phyloP scores from a whole-genome alignment of 352 stramenopile genomes.

The Phytopythium aichiense region DNA sequence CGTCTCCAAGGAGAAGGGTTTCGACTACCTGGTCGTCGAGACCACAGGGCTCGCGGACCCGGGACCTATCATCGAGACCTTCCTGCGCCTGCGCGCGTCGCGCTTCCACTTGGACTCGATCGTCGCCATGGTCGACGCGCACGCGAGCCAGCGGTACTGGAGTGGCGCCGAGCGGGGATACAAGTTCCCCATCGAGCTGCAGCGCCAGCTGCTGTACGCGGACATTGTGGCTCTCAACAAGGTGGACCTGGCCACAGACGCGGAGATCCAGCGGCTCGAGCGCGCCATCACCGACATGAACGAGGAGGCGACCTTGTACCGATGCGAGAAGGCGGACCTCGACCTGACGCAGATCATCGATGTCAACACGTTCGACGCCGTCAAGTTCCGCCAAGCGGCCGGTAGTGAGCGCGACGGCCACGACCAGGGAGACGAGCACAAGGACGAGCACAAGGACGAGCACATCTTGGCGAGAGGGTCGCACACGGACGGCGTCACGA shows the following conservation, averaged over 20 bases:
- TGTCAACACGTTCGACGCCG: constrained; percentile 69
- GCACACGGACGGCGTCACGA: constrained; percentile 54
- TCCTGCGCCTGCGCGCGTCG: constrained; percentile 89
- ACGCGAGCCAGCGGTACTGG: constrained; percentile 49
- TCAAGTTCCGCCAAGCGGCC: constrained; percentile 35
- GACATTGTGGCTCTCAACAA: constrained; percentile 77
- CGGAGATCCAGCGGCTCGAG: constrained; percentile 30
- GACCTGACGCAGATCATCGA: constrained; percentile 51
- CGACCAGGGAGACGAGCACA: constrained; percentile 2
- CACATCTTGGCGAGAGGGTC: constrained; percentile 14
- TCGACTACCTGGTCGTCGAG: constrained; percentile 97
- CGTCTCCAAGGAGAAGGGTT: constrained; percentile 71
- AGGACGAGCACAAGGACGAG: constrained; percentile 9
- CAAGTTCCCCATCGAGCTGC: constrained; percentile 52
- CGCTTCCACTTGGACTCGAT: constrained; percentile 94
- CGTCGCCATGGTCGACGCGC: constrained; percentile 94
- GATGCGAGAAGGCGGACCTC: constrained; percentile 50
- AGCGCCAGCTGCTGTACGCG: constrained; percentile 62
- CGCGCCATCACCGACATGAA: constrained; percentile 35
- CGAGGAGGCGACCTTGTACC: constrained; percentile 36
- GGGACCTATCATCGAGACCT: constrained; percentile 96
- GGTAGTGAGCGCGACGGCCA: constrained; percentile 1
- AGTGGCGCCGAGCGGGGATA: constrained; percentile 12
- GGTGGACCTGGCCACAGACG: constrained; percentile 41
- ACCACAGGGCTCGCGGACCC: constrained; percentile 96